Conservation (phyloP, 2,329 filamentous ascomycete genomes). For the Ceratocystis colombiana region DNA sequence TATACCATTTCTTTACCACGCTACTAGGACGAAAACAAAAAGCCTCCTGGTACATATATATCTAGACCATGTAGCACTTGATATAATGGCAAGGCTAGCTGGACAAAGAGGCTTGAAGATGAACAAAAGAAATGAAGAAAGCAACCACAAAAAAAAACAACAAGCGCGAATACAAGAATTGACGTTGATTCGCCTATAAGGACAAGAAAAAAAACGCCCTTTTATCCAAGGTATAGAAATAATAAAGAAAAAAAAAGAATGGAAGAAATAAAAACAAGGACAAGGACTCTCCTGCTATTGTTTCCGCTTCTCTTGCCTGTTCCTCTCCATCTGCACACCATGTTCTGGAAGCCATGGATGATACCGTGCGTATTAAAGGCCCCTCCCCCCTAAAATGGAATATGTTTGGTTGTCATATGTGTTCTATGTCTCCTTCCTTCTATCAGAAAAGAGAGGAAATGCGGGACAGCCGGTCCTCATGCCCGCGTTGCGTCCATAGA, state of each 20-base stretch:
- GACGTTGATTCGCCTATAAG: not conserved
- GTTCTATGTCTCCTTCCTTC: not conserved
- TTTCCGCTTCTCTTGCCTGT: not conserved
- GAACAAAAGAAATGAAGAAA: slow-evolving; percentile 15
- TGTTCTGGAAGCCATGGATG: slow-evolving; percentile 17
- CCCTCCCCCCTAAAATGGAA: no score
- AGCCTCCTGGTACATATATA: not conserved
- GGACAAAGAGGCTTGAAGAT: not conserved
- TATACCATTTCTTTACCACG: not conserved
- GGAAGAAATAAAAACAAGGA: slow-evolving; percentile 17
- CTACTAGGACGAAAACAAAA: not conserved
- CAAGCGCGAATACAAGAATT: not conserved
- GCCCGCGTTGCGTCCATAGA: slow-evolving; percentile 22
- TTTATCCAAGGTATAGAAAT: slow-evolving; percentile 22
- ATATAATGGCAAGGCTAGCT: not conserved
- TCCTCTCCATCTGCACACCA: slow-evolving; percentile 11
- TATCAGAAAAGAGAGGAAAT: not conserved
- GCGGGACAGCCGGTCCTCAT: not conserved
- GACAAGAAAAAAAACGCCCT: slow-evolving; percentile 17
- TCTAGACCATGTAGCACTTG: not conserved
- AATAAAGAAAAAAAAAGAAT: slow-evolving; percentile 11
- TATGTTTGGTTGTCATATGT: not conserved
- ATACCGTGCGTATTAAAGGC: not conserved
- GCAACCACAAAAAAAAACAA: not conserved
- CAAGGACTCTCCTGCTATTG: not conserved